A percentile compares a stretch with the other conserved stretches of the same genome.
Evolutionary conservation across 495 filamentous ascomycete species (phyloP).

Genomic region (Pyrenula massariospora): DNA sequence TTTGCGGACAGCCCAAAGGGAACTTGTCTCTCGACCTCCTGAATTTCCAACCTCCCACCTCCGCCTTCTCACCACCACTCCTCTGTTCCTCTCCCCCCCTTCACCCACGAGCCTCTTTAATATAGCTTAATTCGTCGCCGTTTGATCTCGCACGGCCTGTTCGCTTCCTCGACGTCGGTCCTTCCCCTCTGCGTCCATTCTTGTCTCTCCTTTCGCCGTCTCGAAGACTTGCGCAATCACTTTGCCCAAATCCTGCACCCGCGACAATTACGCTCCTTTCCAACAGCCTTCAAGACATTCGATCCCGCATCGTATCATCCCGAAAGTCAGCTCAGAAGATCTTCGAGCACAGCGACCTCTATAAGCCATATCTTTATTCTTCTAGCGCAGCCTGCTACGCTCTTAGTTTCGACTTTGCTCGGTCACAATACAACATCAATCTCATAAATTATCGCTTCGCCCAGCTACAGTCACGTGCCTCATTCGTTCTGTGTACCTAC

Average conservation of each 20-base stretch:
- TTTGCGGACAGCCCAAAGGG: too few species aligned
- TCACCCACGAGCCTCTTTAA: constrained; percentile 1
- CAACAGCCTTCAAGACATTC: background rate
- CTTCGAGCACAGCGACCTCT: too few species aligned
- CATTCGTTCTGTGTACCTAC: background rate
- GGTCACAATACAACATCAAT: too few species aligned
- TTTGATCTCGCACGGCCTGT: constrained; percentile 4
- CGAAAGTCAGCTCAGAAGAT: too few species aligned
- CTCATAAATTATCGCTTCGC: too few species aligned
- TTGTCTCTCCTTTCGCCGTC: background rate
- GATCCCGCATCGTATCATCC: too few species aligned
- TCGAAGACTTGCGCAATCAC: background rate
- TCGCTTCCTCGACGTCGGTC: constrained; percentile 4
- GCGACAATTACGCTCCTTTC: background rate
- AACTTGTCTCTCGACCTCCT: background rate
- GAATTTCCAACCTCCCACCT: background rate
- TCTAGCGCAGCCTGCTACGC: too few species aligned
- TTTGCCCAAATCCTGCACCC: background rate
- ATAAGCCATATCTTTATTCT: too few species aligned
- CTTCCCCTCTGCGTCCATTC: background rate
- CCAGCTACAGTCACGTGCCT: background rate
- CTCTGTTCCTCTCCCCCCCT: background rate
- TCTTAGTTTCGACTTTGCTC: too few species aligned
- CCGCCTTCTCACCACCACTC: background rate
- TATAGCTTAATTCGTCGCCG: background rate